These are phyloP conservation scores for Xenoacremonium recifei DNA, from an alignment of 2,329 filamentous ascomycete genomes.

Conservation along the genomic window DNA sequence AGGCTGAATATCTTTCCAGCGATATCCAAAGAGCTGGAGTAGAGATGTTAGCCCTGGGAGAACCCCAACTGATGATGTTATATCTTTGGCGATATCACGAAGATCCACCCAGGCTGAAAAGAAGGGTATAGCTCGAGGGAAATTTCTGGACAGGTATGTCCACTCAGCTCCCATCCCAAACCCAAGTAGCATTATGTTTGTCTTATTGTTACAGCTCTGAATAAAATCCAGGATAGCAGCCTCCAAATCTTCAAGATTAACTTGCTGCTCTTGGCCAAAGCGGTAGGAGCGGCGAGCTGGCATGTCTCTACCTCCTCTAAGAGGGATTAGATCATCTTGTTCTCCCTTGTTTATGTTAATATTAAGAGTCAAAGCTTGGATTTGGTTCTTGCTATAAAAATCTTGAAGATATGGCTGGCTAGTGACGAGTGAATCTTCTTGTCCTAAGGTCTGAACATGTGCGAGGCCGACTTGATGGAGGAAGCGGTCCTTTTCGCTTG, in stretches of 20 bases:
- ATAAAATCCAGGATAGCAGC: constrained; percentile 7
- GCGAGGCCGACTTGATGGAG: constrained; percentile 17
- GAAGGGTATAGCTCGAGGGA: constrained; percentile 5
- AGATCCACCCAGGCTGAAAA: constrained; percentile 16
- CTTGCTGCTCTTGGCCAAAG: constrained; percentile 6
- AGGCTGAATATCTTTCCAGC: constrained; percentile 5
- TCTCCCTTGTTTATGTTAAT: not conserved
- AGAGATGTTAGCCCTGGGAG: constrained; percentile 1
- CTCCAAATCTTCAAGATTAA: constrained; percentile 3
- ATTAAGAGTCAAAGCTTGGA: constrained; percentile 8
- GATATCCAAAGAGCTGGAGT: constrained; percentile 6
- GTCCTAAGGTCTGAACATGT: constrained; percentile 3
- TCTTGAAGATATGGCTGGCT: not conserved
- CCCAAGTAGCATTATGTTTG: constrained; percentile 1
- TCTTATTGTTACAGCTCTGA: not conserved
- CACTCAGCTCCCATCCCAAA: constrained; percentile 16
- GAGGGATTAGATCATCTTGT: not conserved
- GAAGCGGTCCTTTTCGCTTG: constrained; percentile 10
- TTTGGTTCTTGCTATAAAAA: constrained; percentile 2
- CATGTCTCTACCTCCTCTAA: not conserved
- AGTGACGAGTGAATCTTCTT: not conserved
- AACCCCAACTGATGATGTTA: not conserved
- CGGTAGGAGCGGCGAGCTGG: constrained; percentile 10
- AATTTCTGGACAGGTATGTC: constrained; percentile 5
- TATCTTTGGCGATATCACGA: constrained; percentile 11